phyloP scores from a whole-genome alignment of 805 yeast species.

The Pichia insulana region DNA sequence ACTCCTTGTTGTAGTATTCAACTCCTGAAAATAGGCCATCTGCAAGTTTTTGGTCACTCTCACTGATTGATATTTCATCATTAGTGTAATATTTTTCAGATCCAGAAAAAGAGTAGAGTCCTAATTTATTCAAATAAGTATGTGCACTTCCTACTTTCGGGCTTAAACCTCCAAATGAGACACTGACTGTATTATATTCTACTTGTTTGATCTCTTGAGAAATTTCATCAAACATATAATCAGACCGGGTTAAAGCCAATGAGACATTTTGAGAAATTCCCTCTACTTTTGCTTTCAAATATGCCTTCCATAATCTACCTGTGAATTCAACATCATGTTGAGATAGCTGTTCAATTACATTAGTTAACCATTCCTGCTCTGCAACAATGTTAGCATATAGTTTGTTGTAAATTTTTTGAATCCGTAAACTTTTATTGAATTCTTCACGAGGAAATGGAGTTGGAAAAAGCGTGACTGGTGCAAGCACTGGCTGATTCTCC shows the following conservation, averaged over 20 bases:
- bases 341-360: conserved; percentile 46
- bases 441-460: conserved; percentile 72
- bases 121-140: conserved; percentile 48
- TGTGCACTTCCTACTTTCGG: conserved; percentile 74
- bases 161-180: conserved; percentile 89
- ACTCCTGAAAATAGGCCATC: conserved; percentile 64
- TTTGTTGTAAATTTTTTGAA: conserved; percentile 63
- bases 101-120: conserved; percentile 40
- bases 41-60: conserved; percentile 55
- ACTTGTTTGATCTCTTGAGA: conserved; percentile 74
- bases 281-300: conserved; percentile 37
- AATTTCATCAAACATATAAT: conserved; percentile 60
- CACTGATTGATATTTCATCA: conserved; percentile 50
- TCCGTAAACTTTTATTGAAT: conserved; percentile 55
- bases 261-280: conserved; percentile 59
- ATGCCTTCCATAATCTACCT: conserved; percentile 60
- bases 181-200: conserved; percentile 93
- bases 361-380: conserved; percentile 53
- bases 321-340: conserved; percentile 69
- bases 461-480: conserved; percentile 88
- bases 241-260: conserved; percentile 83
- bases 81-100: conserved; percentile 37
- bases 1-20: conserved; percentile 37
- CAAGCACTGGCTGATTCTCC: conserved; percentile 41
- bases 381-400: conserved; percentile 63